These are phyloP conservation scores for Drechslerella stenobrocha DNA, from an alignment of 2,329 filamentous ascomycete genomes.

Conservation along the genomic window DNA sequence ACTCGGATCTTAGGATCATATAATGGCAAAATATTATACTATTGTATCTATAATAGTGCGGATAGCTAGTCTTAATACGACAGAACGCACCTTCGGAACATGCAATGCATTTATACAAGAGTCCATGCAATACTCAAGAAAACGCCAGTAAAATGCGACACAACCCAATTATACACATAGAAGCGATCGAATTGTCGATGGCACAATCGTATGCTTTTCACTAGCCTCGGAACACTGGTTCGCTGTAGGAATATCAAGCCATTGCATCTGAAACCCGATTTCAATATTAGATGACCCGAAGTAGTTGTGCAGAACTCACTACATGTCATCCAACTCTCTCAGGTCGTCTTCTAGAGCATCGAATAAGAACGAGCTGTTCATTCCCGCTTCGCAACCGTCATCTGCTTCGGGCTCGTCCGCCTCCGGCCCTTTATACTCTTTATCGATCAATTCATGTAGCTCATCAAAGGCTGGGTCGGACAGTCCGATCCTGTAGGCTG, in stretches of 20 bases:
- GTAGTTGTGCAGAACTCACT: background rate
- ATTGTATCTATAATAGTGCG: too few species aligned
- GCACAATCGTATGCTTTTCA: too few species aligned
- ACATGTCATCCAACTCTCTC: slow-evolving; percentile 36
- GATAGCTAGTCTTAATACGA: background rate
- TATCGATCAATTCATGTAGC: slow-evolving; percentile 20
- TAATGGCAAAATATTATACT: too few species aligned
- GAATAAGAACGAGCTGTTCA: slow-evolving; percentile 30
- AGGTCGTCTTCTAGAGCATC: slow-evolving; percentile 38
- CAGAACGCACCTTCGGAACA: background rate
- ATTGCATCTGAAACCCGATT: too few species aligned
- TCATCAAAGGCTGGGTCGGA: slow-evolving; percentile 44
- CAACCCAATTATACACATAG: too few species aligned
- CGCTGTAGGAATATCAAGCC: background rate
- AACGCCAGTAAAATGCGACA: too few species aligned
- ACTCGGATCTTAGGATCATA: too few species aligned
- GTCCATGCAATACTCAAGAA: too few species aligned
- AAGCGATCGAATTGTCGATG: too few species aligned
- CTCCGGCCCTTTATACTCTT: slow-evolving; percentile 11
- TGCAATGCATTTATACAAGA: too few species aligned
- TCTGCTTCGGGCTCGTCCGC: slow-evolving; percentile 3
- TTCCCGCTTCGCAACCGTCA: slow-evolving; percentile 7
- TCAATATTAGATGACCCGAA: too few species aligned
- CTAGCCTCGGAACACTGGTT: too few species aligned
- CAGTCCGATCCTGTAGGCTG: slow-evolving; percentile 30